Percentiles rank a stretch among this genome's conserved stretches.
phyloP scores from a whole-genome alignment of 1,139 yeast genomes.

The Taiozyma sp. region DNA sequence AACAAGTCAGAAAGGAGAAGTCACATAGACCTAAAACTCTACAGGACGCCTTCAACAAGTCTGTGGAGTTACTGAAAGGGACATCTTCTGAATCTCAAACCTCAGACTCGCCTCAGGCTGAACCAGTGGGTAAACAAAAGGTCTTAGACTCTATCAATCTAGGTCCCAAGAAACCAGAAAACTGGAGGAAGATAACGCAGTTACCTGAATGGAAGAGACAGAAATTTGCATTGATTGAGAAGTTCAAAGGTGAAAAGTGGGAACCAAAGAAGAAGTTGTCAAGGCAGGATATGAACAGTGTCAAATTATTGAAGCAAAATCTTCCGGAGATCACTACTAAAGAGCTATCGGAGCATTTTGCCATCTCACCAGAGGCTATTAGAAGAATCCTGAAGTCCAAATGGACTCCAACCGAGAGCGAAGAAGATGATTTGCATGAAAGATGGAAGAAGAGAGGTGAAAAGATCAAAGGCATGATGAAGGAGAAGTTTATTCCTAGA shows the following conservation, averaged over 20 bases:
- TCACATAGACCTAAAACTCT: conserved; percentile 11
- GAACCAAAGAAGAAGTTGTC: conserved; percentile 60
- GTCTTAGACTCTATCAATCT: conserved; percentile 18
- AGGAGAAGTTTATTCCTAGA: conserved; percentile 1
- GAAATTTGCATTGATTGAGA: conserved; percentile 51
- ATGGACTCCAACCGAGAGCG: conserved; percentile 63
- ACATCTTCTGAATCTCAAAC: background rate
- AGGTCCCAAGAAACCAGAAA: conserved; percentile 15
- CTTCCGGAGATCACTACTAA: conserved; percentile 56
- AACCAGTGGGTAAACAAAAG: conserved; percentile 1
- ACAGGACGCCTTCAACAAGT: conserved; percentile 4
- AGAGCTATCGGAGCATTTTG: conserved; percentile 59
- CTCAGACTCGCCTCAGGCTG: background rate
- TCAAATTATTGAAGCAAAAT: conserved; percentile 48
- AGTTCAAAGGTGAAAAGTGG: conserved; percentile 58
- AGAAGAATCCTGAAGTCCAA: conserved; percentile 71
- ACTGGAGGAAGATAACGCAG: conserved; percentile 20
- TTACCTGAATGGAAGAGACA: conserved; percentile 66
- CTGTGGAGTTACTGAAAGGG: background rate
- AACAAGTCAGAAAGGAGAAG: conserved; percentile 1
- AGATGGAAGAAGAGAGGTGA: conserved; percentile 48
- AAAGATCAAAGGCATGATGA: conserved; percentile 21
- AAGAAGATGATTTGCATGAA: conserved; percentile 38
- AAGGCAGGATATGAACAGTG: conserved; percentile 63
- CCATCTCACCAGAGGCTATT: conserved; percentile 77